These are phyloP conservation scores for Irpex lacteus DNA, from an alignment of 1,284 basidiomycete species.

Conservation along the genomic window DNA sequence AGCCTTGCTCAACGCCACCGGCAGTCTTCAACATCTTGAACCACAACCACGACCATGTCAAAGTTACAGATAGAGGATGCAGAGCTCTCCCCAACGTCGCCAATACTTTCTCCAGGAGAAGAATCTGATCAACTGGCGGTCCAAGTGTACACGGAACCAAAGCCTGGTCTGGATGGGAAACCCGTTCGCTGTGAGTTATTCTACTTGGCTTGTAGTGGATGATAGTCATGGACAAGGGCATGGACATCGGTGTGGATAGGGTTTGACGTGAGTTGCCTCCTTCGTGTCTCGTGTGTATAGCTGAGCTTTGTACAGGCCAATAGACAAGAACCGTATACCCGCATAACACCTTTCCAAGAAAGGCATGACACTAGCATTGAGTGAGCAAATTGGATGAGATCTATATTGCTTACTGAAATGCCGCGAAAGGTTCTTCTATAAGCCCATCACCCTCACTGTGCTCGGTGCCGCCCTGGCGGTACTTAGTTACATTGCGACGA, in stretches of 20 bases:
- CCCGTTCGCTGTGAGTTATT: slow-evolving; percentile 29
- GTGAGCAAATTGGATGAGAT: slow-evolving; percentile 39
- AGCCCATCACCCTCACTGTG: slow-evolving; percentile 72
- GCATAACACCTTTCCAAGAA: slow-evolving; percentile 78
- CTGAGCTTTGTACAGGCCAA: slow-evolving; percentile 51
- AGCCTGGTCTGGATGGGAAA: slow-evolving; percentile 26
- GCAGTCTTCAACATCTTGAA: not conserved
- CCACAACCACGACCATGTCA: not conserved
- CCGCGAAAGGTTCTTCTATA: slow-evolving; percentile 75
- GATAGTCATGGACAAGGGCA: slow-evolving; percentile 6
- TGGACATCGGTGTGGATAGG: slow-evolving; percentile 16
- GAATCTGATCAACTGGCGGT: slow-evolving; percentile 21
- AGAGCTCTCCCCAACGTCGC: slow-evolving; percentile 14
- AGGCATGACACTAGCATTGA: slow-evolving; percentile 77
- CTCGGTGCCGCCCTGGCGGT: slow-evolving; percentile 61
- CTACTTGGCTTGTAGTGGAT: slow-evolving; percentile 1
- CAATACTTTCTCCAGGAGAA: slow-evolving; percentile 23
- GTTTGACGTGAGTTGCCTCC: slow-evolving; percentile 27
- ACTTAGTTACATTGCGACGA: slow-evolving; percentile 75
- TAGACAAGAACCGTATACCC: slow-evolving; percentile 76
- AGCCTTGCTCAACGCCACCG: not conserved
- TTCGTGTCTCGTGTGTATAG: not conserved
- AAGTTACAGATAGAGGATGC: not conserved
- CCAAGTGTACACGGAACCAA: slow-evolving; percentile 21
- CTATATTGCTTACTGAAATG: not conserved